Base-by-base conservation (phyloP, 257 asterid species). In the Fraxinus anomala region DNA sequence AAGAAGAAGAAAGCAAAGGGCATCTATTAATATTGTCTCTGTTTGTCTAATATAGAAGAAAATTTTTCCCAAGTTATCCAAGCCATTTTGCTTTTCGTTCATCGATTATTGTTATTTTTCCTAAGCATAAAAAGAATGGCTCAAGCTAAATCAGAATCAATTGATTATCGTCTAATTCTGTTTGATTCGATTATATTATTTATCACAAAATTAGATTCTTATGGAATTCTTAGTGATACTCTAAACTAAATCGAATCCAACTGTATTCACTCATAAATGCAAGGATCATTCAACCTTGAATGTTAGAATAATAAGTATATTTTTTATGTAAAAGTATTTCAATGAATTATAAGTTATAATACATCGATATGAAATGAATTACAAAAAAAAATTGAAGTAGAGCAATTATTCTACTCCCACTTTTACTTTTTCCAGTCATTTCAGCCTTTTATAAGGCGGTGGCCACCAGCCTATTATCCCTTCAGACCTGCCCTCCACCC, bases 401-500 rank as follows among this genome's bases (percentile, higher is more conserved):
- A 63, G 36, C 69, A 63, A 63, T 63, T 9, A 63, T 24, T 63
- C 11, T 10, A 63, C 69, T 63, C 19, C 69, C 7, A 23, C 34
- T 24, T 63, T 63, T 10, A 63, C 69, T 63, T 63, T 63, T 63
- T 63, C 34, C 69, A 24, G 69, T 63, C 69, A 26, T 63, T 23
- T 63, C 69, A 63, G 36, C n/a, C 69, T 63, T 63, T 63, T 63
- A 24, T 12, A 12, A 63, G 69, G 69, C 69, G n/a, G 69, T 63
- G 69, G 36, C 69, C 8, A 63, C 33, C 36, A 24, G 36, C 69
- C 69, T 24, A 63, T 23, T 23, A 56, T 61, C 68, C 42, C 33
- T 23, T 61, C 68, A 61, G 33, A 21, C 10, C 6, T 61, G 33
- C 68, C 66, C 66, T 61, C 3, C 33, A 61, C 68, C 68, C 68